A percentile compares a stretch with the other conserved stretches of the same genome.
Evolutionary conservation across 1,139 yeast species (phyloP).

Genomic region (Candida gigantensis): DNA sequence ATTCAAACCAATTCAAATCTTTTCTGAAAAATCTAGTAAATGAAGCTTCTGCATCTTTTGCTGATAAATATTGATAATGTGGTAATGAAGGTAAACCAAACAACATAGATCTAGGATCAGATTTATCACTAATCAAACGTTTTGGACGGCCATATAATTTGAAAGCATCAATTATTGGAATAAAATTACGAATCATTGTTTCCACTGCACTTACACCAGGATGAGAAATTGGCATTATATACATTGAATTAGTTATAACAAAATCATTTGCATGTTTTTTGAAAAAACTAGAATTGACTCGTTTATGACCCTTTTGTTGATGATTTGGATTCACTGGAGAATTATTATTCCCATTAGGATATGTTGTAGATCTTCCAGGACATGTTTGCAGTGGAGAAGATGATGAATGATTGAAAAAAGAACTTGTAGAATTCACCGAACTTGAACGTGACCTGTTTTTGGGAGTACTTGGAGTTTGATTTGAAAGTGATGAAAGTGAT

Average conservation of each 20-base stretch:
- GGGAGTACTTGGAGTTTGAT: slow-evolving; percentile 13
- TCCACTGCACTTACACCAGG: slow-evolving; percentile 59
- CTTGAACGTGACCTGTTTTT: slow-evolving; percentile 22
- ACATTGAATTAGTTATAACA: slow-evolving; percentile 40
- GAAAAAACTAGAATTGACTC: slow-evolving; percentile 18
- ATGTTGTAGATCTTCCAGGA: slow-evolving; percentile 12
- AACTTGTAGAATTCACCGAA: slow-evolving; percentile 25
- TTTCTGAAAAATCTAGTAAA: slow-evolving; percentile 25
- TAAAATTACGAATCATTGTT: slow-evolving; percentile 55
- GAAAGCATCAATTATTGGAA: slow-evolving; percentile 56
- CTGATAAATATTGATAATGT: slow-evolving; percentile 49
- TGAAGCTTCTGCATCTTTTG: slow-evolving; percentile 36
- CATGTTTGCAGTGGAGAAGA: slow-evolving; percentile 17
- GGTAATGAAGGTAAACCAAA: slow-evolving; percentile 62
- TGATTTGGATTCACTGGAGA: slow-evolving; percentile 11
- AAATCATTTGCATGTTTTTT: slow-evolving; percentile 33
- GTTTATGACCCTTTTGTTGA: slow-evolving; percentile 12
- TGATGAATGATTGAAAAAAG: slow-evolving; percentile 29
- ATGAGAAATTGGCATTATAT: slow-evolving; percentile 54
- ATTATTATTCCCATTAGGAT: slow-evolving; percentile 11
- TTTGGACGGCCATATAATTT: slow-evolving; percentile 57
- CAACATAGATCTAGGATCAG: slow-evolving; percentile 44
- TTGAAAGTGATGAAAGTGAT: slow-evolving; percentile 20
- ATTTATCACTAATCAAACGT: slow-evolving; percentile 49
- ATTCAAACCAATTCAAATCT: slow-evolving; percentile 28